Evolutionary conservation across 768 basidiomycete species (phyloP).

Genomic region (Phylloporus rhodoxanthus): DNA sequence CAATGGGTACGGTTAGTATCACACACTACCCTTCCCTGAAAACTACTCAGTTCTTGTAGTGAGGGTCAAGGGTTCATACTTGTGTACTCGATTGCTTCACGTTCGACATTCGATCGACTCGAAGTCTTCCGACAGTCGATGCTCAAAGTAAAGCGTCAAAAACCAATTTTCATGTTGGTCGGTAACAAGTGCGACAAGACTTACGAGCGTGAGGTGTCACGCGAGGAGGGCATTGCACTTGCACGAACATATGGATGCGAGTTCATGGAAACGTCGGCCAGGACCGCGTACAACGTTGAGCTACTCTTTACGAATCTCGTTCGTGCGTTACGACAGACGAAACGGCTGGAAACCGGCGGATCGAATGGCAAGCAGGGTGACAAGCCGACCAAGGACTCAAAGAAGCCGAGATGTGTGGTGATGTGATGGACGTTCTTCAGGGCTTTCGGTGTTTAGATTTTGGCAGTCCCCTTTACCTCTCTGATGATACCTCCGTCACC

Average conservation of each 20-base stretch:
- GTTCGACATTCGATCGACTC: slow-evolving; percentile 84
- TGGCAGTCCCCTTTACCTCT: slow-evolving; percentile 53
- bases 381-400: slow-evolving; percentile 40
- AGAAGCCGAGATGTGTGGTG: slow-evolving; percentile 64
- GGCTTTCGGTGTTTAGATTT: slow-evolving; percentile 63
- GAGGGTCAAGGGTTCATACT: slow-evolving; percentile 98
- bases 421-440: slow-evolving; percentile 65
- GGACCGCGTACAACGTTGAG: slow-evolving; percentile 90
- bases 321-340: slow-evolving; percentile 70
- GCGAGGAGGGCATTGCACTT: slow-evolving; percentile 78
- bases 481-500: slow-evolving; percentile 71
- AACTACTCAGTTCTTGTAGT: slow-evolving; percentile 36
- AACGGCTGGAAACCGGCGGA: slow-evolving; percentile 46
- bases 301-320: slow-evolving; percentile 85
- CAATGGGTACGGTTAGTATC: slow-evolving; percentile 90
- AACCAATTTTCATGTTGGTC: slow-evolving; percentile 88
- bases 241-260: slow-evolving; percentile 85
- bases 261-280: slow-evolving; percentile 95
- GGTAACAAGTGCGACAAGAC: slow-evolving; percentile 95
- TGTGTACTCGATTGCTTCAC: slow-evolving; percentile 94
- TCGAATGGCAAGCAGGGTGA: slow-evolving; percentile 35
- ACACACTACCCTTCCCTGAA: slow-evolving; percentile 2
- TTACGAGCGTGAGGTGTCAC: slow-evolving; percentile 86
- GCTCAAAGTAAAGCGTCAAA: slow-evolving; percentile 78
- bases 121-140: slow-evolving; percentile 89